Evolutionary conservation across 441 rosid genomes (phyloP), one percentile per base, ranked within the genome.

Genomic region (Capsella rubella): DNA sequence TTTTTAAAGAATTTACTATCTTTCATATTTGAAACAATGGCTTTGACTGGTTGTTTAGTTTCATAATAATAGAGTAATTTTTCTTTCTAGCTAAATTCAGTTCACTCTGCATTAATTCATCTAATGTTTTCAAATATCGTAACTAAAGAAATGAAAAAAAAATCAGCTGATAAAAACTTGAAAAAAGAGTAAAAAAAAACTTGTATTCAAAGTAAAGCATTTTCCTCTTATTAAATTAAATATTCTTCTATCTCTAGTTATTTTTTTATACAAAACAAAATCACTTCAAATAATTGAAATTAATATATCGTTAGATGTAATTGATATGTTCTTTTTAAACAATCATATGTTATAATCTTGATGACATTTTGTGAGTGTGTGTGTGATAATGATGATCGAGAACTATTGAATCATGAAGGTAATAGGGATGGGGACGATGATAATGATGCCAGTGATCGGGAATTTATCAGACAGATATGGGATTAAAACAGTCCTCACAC

Each of bases 371-470:
- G 18, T 16, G 18, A 16, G 18, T 16, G 18, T 16, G 18, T 16
- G 18, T 16, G 11, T 32, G 35, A 0, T 31, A 32, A 55, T 55
- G 4, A 56, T 15, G 60, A 16, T 16, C 18, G 18, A 21, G 13
- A n/a, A 28, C 0, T 62, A 7, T 1, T 5, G 12, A 32, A 46
- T 16, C 18, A 16, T 64, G 43, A 46, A 64, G 69, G 69, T 16
- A 32, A 64, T 64, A 47, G 57, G 69, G 69, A 16, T 92, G 65
- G 99, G 97, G 50, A 82, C 97, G 3, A 81, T 92, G 58, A 83
- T 90, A 55, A 79, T 85, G 94, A 88, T 90, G 97, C 99, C 99
- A 29, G 50, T 92, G 51, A 69, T 94, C 3, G 97, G 99, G 15
- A 88, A 87, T 73, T 76, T 92, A 28, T 89, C 99, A 1, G 99